Evolutionary conservation across 1,139 yeast genomes (phyloP).

Genomic region (Debaryomyces coudertii): DNA sequence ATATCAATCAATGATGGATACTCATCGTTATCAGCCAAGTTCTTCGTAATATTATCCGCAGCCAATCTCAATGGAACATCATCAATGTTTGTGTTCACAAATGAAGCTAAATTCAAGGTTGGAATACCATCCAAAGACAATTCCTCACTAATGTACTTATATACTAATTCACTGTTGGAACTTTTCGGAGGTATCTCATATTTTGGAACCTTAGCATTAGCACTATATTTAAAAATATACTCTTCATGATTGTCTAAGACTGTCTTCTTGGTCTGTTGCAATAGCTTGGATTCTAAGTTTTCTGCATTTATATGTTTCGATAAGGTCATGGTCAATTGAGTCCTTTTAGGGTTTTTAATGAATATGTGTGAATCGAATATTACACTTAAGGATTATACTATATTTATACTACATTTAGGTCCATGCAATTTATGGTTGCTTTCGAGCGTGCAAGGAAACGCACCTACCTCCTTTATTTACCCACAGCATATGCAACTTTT

Average conservation of each 20-base stretch:
- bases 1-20: conserved; percentile 83
- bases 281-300: conserved; percentile 32
- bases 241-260: conserved; percentile 30
- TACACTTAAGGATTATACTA: neutral
- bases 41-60: conserved; percentile 75
- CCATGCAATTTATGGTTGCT: neutral
- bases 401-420: neutral
- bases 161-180: conserved; percentile 54
- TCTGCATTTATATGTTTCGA: conserved; percentile 45
- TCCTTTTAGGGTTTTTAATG: no score
- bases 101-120: conserved; percentile 81
- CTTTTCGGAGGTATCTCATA: conserved; percentile 63
- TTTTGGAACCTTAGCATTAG: conserved; percentile 45
- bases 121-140: conserved; percentile 84
- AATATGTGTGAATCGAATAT: no score
- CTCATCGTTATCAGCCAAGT: conserved; percentile 91
- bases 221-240: conserved; percentile 38
- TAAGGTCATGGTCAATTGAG: conserved; percentile 37
- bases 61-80: conserved; percentile 51
- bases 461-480: neutral
- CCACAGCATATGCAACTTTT: neutral
- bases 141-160: conserved; percentile 69
- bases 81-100: conserved; percentile 76
- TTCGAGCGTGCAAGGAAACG: neutral
- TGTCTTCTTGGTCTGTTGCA: conserved; percentile 29